Evolutionary conservation across 2,329 filamentous ascomycete species (phyloP).

Genomic region (Curvularia spicifera): DNA sequence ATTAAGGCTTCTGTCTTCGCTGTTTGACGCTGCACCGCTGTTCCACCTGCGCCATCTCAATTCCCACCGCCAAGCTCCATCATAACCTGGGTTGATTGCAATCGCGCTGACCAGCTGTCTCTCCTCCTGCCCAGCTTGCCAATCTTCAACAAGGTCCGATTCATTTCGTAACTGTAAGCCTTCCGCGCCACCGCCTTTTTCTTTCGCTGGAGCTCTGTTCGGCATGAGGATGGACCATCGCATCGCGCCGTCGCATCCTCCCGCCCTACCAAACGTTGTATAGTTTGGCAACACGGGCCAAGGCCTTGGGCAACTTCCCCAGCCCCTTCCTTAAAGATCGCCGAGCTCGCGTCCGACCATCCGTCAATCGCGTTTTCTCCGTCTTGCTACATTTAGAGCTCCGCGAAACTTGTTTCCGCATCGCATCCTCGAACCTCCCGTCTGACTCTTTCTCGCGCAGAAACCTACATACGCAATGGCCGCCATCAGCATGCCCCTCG

Average conservation of each 20-base stretch:
- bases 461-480: slow-evolving; percentile 45
- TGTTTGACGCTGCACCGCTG: slow-evolving; percentile 40
- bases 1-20: slow-evolving; percentile 22
- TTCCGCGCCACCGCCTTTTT: slow-evolving; percentile 6
- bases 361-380: slow-evolving; percentile 9
- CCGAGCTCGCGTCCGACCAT: not conserved
- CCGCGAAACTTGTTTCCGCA: slow-evolving; percentile 8
- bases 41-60: slow-evolving; percentile 30
- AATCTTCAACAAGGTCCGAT: slow-evolving; percentile 26
- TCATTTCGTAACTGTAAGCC: slow-evolving; percentile 45
- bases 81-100: slow-evolving; percentile 26
- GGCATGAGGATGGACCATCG: slow-evolving; percentile 8
- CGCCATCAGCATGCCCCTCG: slow-evolving; percentile 47
- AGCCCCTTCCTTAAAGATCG: not conserved
- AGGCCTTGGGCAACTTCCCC: slow-evolving; percentile 12
- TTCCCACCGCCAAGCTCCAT: slow-evolving; percentile 27
- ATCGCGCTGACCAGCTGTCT: slow-evolving; percentile 42
- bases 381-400: slow-evolving; percentile 10
- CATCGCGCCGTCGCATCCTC: slow-evolving; percentile 17
- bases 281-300: slow-evolving; percentile 26
- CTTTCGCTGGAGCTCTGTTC: slow-evolving; percentile 24
- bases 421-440: slow-evolving; percentile 6
- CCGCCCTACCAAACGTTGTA: slow-evolving; percentile 12
- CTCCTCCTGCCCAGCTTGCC: slow-evolving; percentile 24
- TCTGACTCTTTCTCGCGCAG: slow-evolving; percentile 27